Percentiles rank a stretch among this genome's conserved stretches.
Conservation (phyloP, 371 early-diverging fungal genomes). For the Mortierella sp. region DNA sequence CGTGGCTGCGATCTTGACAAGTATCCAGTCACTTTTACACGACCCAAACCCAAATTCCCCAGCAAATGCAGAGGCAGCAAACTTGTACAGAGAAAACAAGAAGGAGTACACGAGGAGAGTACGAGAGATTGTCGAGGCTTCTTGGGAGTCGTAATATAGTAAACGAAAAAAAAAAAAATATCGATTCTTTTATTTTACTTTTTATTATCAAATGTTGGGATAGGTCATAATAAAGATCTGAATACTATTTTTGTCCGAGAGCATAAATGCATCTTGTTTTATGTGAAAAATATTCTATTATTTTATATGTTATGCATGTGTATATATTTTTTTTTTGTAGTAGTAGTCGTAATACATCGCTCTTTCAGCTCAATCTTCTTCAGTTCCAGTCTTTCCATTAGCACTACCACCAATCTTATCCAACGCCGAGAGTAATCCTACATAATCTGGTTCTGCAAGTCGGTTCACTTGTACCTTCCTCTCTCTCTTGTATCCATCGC, state of each 20-base stretch:
- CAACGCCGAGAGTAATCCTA: constrained; percentile 30
- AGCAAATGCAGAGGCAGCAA: constrained; percentile 99
- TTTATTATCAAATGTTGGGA: too few species aligned
- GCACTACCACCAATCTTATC: constrained; percentile 29
- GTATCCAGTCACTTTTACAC: constrained; percentile 97
- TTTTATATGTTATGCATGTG: background rate
- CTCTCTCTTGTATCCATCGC: background rate
- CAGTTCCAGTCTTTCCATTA: background rate
- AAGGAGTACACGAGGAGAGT: constrained; percentile 96
- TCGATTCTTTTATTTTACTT: too few species aligned
- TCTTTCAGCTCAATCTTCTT: background rate
- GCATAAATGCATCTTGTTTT: too few species aligned
- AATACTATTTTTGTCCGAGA: too few species aligned
- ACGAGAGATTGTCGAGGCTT: constrained; percentile 92
- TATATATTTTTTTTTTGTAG: background rate
- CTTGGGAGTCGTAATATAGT: constrained; percentile 82
- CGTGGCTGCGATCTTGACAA: constrained; percentile 96
- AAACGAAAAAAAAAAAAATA: too few species aligned
- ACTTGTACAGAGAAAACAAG: constrained; percentile 92
- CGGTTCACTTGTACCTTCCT: constrained; percentile 14
- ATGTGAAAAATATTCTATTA: too few species aligned
- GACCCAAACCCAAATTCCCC: constrained; percentile 99
- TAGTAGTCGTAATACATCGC: background rate
- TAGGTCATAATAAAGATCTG: too few species aligned
- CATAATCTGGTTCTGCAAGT: constrained; percentile 38